phyloP scores from a whole-genome alignment of 805 yeast genomes.

The Saccharomycopsis sp. region DNA sequence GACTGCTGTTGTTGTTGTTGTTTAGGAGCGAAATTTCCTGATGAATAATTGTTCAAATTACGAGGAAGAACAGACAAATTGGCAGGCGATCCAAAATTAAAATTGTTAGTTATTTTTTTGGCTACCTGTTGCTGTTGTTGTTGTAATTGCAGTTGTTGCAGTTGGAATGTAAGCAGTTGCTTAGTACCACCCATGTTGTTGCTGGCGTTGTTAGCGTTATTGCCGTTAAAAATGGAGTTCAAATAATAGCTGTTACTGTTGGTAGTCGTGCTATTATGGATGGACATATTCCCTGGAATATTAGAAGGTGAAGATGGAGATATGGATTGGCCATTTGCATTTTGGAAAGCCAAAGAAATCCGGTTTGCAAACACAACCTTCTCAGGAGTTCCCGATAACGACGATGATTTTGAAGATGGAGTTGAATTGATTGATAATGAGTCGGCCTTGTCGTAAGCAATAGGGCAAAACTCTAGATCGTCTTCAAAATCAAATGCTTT shows the following conservation, averaged over 20 bases:
- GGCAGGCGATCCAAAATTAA: too few species aligned
- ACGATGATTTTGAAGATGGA: conserved; percentile 16
- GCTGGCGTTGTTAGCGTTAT: conserved; percentile 14
- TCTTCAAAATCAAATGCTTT: conserved; percentile 68
- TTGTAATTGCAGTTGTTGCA: background rate
- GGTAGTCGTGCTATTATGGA: background rate
- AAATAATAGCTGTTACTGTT: background rate
- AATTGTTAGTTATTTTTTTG: background rate
- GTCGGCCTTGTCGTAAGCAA: conserved; percentile 10
- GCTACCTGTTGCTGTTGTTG: background rate
- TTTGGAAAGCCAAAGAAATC: background rate
- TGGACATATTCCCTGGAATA: conserved; percentile 23
- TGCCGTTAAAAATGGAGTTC: conserved; percentile 8
- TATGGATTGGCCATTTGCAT: conserved; percentile 11
- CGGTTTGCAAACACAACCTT: conserved; percentile 3
- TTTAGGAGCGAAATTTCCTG: background rate
- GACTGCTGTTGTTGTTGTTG: conserved; percentile 1
- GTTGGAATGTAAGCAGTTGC: too few species aligned
- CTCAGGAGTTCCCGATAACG: conserved; percentile 16
- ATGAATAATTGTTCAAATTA: background rate
- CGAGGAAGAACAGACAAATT: conserved; percentile 1
- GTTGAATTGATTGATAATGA: background rate
- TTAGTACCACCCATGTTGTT: conserved; percentile 7
- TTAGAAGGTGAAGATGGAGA: conserved; percentile 23
- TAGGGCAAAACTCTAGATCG: conserved; percentile 65